Percentiles rank a stretch among this genome's conserved stretches.
phyloP scores from a whole-genome alignment of 441 rosid species.

The Lepidium campestre region DNA sequence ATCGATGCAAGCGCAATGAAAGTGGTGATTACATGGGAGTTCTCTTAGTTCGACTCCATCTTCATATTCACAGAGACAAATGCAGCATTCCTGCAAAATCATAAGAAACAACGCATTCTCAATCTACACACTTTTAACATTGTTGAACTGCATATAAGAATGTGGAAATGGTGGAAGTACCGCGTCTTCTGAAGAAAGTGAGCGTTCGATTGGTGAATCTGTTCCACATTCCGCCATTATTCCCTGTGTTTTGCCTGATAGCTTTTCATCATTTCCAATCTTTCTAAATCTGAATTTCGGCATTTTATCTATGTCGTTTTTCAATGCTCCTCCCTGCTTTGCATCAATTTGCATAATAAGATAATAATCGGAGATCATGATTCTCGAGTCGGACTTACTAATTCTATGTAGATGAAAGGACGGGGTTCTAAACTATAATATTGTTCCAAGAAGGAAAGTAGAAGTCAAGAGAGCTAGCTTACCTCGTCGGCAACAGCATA shows the following conservation, averaged over 20 bases:
- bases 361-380: not conserved
- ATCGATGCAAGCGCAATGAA: conserved; percentile 89
- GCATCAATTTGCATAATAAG: not conserved
- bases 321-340: conserved; percentile 91
- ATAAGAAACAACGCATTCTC: not conserved
- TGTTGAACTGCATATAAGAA: not conserved
- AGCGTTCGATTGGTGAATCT: conserved; percentile 67
- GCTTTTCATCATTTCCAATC: conserved; percentile 37
- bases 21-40: conserved; percentile 94
- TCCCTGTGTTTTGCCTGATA: conserved; percentile 44
- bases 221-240: conserved; percentile 74
- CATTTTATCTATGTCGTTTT: conserved; percentile 83
- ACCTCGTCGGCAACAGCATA: conserved; percentile 99
- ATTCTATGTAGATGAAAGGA: not conserved
- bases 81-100: conserved; percentile 83
- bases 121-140: not conserved
- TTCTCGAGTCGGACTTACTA: not conserved
- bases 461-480: conserved; percentile 19
- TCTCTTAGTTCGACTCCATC: conserved; percentile 92
- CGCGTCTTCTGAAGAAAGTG: conserved; percentile 70
- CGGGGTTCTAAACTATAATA: not conserved
- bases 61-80: conserved; percentile 84
- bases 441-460: not conserved
- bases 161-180: conserved; percentile 27
- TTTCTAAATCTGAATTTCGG: conserved; percentile 67